phyloP scores from a whole-genome alignment of 2,329 filamentous ascomycete species.

The Diaporthe vexans region DNA sequence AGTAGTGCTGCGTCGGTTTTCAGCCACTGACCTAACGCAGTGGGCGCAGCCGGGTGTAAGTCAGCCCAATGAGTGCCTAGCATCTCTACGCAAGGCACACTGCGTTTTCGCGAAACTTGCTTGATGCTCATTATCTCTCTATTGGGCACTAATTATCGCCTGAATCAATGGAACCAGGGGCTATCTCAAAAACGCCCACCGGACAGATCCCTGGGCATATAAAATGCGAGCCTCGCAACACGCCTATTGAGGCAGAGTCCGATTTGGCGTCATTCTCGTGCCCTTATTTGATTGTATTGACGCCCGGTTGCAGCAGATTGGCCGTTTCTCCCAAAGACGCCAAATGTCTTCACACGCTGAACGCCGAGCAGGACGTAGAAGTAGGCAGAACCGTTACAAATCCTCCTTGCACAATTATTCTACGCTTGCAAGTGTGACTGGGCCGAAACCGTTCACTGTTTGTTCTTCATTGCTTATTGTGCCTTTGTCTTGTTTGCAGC shows the following conservation, averaged over 20 bases:
- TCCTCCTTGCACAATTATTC: neutral
- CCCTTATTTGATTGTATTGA: neutral
- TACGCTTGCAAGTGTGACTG: neutral
- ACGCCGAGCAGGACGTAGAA: neutral
- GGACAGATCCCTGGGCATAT: neutral
- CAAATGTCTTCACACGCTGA: neutral
- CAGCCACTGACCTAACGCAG: constrained; percentile 4
- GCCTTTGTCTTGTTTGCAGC: constrained; percentile 41
- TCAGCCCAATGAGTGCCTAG: constrained; percentile 10
- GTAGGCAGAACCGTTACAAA: neutral
- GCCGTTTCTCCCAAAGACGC: neutral
- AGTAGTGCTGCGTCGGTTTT: neutral
- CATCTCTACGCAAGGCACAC: constrained; percentile 7
- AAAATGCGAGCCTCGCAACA: constrained; percentile 9
- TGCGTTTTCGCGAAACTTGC: neutral
- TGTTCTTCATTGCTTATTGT: constrained; percentile 6
- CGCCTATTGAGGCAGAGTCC: neutral
- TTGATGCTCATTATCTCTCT: constrained; percentile 1
- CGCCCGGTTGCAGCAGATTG: neutral
- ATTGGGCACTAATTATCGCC: neutral
- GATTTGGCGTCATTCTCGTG: neutral
- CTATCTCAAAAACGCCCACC: neutral
- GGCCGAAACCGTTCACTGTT: neutral
- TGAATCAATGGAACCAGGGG: too few species aligned
- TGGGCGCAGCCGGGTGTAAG: constrained; percentile 6